Evolutionary conservation across 805 yeast genomes (phyloP), one percentile per base, ranked within the genome.

Genomic region (Saccharomycopsis sp.): DNA sequence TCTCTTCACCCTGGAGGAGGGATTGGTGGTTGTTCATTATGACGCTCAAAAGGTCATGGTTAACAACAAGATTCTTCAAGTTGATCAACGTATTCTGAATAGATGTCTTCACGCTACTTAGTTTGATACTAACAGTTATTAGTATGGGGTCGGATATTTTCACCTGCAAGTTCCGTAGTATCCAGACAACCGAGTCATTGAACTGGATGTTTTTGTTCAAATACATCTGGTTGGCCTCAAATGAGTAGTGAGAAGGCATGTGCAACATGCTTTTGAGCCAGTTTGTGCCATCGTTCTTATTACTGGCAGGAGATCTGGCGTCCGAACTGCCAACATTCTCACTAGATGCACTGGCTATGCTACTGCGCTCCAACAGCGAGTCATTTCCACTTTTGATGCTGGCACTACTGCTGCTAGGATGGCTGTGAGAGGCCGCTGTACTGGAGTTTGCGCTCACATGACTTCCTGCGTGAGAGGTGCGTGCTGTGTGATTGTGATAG

Each of bases 111-210:
- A 55, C 41, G 37, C 57, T 54, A 24, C 51, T 55, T 1, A 60
- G 44, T 24, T 60, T 60, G 24, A 60, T 60, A 34, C 55, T 60
- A 5, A 57, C 54, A n/a, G 59, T 60, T n/a, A 60, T 54, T 47
- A 60, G 51, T 24, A 60, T 60, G 16, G 63, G 63, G 20, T 60
- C 63, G 20, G 50, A 18, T 12, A 60, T 58, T 34, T 58, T 60
- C 9, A 60, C 57, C 24, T 60, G 59, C 5, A 58, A 23, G 24
- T 55, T 58, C 29, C 58, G 58, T 3, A 52, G 34, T 1, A 60
- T 53, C 63, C 63, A 60, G 21, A 51, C 57, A 4, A 60, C 56
- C 1, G 50, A 48, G 24, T 53, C 44, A 37, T 60, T 60, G 34
- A 60, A 60, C 51, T 54, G 62, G 12, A 60, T 50, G 48, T 60